Percentiles rank a stretch among this genome's conserved stretches.
phyloP scores from a whole-genome alignment of 352 stramenopile species.

The Globisporangium nunn region DNA sequence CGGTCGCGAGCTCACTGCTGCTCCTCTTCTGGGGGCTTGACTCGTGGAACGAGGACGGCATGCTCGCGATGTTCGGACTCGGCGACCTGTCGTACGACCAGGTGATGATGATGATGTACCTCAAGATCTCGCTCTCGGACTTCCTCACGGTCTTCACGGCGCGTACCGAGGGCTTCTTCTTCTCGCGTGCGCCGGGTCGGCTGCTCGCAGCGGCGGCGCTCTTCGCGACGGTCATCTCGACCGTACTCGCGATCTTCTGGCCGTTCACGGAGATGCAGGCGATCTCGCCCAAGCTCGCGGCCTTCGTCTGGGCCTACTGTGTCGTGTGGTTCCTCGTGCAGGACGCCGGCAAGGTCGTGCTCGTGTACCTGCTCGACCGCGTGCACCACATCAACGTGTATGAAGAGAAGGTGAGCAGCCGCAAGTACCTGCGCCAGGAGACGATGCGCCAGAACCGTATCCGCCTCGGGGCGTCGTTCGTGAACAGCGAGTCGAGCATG shows the following conservation, averaged over 20 bases:
- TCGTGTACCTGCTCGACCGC: conserved; percentile 58
- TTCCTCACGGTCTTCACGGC: conserved; percentile 92
- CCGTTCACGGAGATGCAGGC: conserved; percentile 70
- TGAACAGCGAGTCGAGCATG: conserved; percentile 59
- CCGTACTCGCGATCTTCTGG: conserved; percentile 81
- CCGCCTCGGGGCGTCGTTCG: conserved; percentile 54
- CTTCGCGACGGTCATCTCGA: conserved; percentile 76
- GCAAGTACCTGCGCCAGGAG: conserved; percentile 52
- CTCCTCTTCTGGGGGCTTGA: conserved; percentile 81
- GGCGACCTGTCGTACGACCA: conserved; percentile 82
- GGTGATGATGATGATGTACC: conserved; percentile 91
- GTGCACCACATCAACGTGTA: conserved; percentile 49
- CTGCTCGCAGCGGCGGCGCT: conserved; percentile 67
- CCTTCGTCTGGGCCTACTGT: conserved; percentile 88
- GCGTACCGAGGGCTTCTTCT: conserved; percentile 81
- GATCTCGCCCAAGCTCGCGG: conserved; percentile 62
- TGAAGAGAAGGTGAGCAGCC: conserved; percentile 48
- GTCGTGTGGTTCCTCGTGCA: conserved; percentile 86
- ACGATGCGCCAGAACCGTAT: conserved; percentile 75
- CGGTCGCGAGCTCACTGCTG: conserved; percentile 78
- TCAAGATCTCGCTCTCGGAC: conserved; percentile 92
- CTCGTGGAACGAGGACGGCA: conserved; percentile 67
- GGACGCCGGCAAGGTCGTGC: conserved; percentile 67
- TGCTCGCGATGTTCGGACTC: conserved; percentile 51
- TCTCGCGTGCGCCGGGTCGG: conserved; percentile 53